phyloP scores from a whole-genome alignment of 1,284 basidiomycete species.

The Cryptococcus maquisensis region DNA sequence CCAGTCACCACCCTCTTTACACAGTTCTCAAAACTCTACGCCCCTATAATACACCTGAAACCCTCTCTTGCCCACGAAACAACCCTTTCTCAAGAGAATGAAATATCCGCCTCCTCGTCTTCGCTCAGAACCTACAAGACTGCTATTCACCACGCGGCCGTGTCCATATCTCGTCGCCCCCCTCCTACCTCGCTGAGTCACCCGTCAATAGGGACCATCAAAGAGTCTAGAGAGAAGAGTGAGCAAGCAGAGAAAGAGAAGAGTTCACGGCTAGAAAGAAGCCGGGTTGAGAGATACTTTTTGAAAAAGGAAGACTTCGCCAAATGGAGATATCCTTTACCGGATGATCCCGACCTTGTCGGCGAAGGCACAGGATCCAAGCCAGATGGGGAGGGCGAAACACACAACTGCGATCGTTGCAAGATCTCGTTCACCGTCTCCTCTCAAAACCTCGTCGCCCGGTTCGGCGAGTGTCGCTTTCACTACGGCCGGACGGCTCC shows the following conservation, averaged over 20 bases:
- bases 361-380: constrained; percentile 42
- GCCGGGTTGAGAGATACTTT: constrained; percentile 57
- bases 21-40: constrained; percentile 43
- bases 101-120: constrained; percentile 30
- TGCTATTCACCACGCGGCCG: constrained; percentile 45
- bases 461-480: constrained; percentile 64
- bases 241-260: constrained; percentile 60
- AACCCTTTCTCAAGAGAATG: constrained; percentile 37
- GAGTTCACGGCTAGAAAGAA: constrained; percentile 57
- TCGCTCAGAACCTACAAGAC: constrained; percentile 42
- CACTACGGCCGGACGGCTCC: constrained; percentile 67
- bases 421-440: constrained; percentile 61
- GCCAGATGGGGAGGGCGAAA: constrained; percentile 64
- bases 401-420: constrained; percentile 72
- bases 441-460: constrained; percentile 52
- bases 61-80: constrained; percentile 37
- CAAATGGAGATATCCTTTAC: constrained; percentile 70
- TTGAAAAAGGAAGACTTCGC: constrained; percentile 59
- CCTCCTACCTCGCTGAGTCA: constrained; percentile 61
- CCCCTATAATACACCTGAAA: constrained; percentile 18
- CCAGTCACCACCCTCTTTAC: constrained; percentile 35
- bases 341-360: constrained; percentile 54
- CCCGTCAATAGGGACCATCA: constrained; percentile 75
- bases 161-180: constrained; percentile 55
- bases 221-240: constrained; percentile 58